A percentile compares a stretch with the other conserved stretches of the same genome.
phyloP scores from a whole-genome alignment of 345 rosid species.

The Pistacia vera region DNA sequence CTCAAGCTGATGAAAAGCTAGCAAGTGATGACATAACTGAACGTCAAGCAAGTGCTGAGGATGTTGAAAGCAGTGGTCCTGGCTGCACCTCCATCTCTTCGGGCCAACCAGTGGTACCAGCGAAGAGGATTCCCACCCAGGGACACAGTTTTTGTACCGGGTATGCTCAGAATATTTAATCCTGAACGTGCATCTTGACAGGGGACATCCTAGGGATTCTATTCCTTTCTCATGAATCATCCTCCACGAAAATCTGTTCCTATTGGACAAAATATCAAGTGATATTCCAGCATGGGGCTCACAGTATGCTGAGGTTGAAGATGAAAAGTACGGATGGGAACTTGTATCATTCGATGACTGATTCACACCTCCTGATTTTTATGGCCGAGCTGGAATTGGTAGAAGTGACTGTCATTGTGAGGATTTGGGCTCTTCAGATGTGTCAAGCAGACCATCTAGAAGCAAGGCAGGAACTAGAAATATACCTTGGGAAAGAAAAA shows the following conservation, averaged over 20 bases:
- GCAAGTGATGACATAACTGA: constrained; percentile 6
- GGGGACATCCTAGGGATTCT: constrained; percentile 32
- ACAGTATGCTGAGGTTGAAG: constrained; percentile 7
- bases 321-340: constrained; percentile 52
- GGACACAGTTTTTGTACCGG: constrained; percentile 24
- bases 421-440: constrained; percentile 64
- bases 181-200: constrained; percentile 28
- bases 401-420: constrained; percentile 56
- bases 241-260: constrained; percentile 51
- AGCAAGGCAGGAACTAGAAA: constrained; percentile 47
- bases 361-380: constrained; percentile 12
- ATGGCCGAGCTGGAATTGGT: constrained; percentile 39
- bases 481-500: constrained; percentile 44
- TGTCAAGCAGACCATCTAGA: constrained; percentile 64
- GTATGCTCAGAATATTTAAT: constrained; percentile 27
- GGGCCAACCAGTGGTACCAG: constrained; percentile 29
- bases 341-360: constrained; percentile 65
- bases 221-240: constrained; percentile 33
- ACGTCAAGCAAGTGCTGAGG: constrained; percentile 19
- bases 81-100: constrained; percentile 26
- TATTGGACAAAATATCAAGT: constrained; percentile 74
- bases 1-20: constrained; percentile 26
- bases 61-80: constrained; percentile 19
- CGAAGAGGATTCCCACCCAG: constrained; percentile 34
- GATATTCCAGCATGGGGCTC: constrained; percentile 48